Evolutionary conservation across 768 basidiomycete genomes (phyloP).

Genomic region (Naganishia kalamii): DNA sequence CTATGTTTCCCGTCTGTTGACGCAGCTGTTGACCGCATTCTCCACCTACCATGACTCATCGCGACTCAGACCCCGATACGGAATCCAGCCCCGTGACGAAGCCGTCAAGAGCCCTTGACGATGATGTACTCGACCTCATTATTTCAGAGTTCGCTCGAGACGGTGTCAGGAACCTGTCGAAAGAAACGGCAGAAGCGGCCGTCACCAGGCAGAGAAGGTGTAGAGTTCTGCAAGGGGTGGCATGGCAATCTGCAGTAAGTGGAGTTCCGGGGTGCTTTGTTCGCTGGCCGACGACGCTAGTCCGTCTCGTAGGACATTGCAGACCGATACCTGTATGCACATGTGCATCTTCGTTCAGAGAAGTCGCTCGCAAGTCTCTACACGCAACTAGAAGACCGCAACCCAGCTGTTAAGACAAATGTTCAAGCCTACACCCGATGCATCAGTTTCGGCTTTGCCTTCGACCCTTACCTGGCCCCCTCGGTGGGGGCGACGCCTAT

Average conservation of each 20-base stretch:
- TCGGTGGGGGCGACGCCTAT: neutral
- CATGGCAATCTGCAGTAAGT: neutral
- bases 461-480: neutral
- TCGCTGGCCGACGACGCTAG: too few relatives aligned
- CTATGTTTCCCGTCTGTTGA: too few relatives aligned
- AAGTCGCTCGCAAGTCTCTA: neutral
- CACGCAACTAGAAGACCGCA: neutral
- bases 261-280: neutral
- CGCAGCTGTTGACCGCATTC: too few relatives aligned
- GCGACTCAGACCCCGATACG: neutral
- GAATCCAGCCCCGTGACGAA: neutral
- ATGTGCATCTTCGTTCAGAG: neutral
- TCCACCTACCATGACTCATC: neutral
- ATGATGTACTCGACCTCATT: neutral
- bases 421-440: neutral
- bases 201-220: neutral
- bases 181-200: neutral
- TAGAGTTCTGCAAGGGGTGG: neutral
- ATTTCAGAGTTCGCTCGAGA: neutral
- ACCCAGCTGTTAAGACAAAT: neutral
- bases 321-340: neutral
- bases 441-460: neutral
- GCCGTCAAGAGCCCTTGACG: neutral
- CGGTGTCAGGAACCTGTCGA: neutral
- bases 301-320: neutral